phyloP scores from a whole-genome alignment of 176 grass and related monocot species.

The Rhipidocladum racemiflorum region DNA sequence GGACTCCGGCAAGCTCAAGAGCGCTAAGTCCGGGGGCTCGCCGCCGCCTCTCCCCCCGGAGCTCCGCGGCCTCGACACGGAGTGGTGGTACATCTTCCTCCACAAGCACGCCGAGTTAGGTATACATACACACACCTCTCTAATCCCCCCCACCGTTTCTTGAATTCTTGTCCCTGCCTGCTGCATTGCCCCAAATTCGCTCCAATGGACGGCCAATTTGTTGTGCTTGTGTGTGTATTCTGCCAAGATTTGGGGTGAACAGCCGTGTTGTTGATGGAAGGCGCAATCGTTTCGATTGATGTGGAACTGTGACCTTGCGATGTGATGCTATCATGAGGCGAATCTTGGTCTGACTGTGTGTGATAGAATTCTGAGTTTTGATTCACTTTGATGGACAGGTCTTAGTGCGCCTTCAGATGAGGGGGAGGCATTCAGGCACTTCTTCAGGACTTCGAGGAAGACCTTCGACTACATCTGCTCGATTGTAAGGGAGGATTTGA shows the following conservation, averaged over 20 bases:
- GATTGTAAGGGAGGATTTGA: conserved; percentile 85
- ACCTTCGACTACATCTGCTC: conserved; percentile 99
- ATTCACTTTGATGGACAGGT: conserved; percentile 50
- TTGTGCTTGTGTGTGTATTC: neutral
- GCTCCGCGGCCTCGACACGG: conserved; percentile 66
- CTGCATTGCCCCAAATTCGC: conserved; percentile 24
- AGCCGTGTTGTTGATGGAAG: conserved; percentile 5
- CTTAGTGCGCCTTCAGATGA: conserved; percentile 60
- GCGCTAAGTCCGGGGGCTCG: conserved; percentile 27
- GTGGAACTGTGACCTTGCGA: neutral
- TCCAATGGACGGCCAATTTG: neutral
- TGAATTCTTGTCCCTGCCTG: neutral
- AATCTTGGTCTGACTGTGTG: conserved; percentile 12
- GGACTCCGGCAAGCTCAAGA: conserved; percentile 46
- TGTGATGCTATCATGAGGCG: neutral
- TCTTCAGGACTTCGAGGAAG: conserved; percentile 88
- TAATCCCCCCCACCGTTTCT: neutral
- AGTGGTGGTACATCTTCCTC: conserved; percentile 93
- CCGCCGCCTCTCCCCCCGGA: conserved; percentile 46
- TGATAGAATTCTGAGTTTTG: conserved; percentile 6
- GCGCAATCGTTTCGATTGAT: conserved; percentile 4
- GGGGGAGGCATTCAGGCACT: conserved; percentile 86
- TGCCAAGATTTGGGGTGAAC: conserved; percentile 12
- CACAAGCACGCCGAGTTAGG: conserved; percentile 51
- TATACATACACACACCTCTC: conserved; percentile 12